These are phyloP conservation scores for Picea abies DNA, from an alignment of 83 land plant species.

Conservation along the genomic window DNA sequence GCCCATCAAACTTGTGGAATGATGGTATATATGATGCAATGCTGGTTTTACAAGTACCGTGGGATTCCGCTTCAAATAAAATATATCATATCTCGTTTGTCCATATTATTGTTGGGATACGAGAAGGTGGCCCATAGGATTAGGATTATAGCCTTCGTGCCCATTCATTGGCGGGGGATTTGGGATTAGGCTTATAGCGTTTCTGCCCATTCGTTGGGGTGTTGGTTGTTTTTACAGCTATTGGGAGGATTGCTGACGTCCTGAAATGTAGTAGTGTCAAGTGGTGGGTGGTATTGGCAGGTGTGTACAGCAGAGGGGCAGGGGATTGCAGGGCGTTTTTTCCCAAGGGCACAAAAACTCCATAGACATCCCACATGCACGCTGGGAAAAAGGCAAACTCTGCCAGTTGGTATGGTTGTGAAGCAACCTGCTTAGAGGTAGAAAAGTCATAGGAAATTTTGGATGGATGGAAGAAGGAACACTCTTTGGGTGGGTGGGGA, in stretches of 20 bases:
- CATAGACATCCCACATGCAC: constrained; percentile 16
- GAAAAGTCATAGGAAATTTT: neutral
- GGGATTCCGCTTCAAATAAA: no score
- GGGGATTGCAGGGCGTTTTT: no score
- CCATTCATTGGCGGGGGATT: neutral
- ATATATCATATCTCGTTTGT: no score
- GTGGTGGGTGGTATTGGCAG: constrained; percentile 2
- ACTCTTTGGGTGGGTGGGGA: neutral
- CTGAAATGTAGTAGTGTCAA: neutral
- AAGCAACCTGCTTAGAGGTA: neutral
- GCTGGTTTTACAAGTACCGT: no score
- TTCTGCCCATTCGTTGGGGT: neutral
- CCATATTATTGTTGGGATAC: no score
- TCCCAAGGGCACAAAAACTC: neutral
- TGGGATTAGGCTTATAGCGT: neutral
- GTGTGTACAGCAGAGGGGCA: constrained; percentile 11
- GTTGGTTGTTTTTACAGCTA: neutral
- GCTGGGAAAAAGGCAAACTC: constrained; percentile 12
- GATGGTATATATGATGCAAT: neutral
- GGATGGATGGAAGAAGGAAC: neutral
- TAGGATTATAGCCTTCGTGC: neutral
- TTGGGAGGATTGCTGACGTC: neutral
- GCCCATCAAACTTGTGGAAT: neutral
- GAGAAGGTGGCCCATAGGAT: neutral
- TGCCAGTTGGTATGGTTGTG: constrained; percentile 10